Conservation (phyloP, 2,329 filamentous ascomycete genomes). For the Chaetomium olivaceum region DNA sequence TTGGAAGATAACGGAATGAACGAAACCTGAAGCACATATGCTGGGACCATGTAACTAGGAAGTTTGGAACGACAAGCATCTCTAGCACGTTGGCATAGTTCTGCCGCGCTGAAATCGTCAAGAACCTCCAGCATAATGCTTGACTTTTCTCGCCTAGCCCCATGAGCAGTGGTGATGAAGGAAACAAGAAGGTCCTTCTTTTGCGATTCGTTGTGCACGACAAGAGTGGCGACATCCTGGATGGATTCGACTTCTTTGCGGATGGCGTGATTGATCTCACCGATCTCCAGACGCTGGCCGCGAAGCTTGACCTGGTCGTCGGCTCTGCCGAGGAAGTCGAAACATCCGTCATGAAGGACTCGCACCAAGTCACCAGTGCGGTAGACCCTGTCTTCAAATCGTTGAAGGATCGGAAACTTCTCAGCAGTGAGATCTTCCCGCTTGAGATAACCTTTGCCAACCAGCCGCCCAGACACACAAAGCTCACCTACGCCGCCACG, state of each 20-base stretch:
- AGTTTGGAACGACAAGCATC: slow-evolving; percentile 68
- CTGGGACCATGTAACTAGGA: slow-evolving; percentile 88
- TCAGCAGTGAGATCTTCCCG: slow-evolving; percentile 74
- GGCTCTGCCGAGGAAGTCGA: slow-evolving; percentile 83
- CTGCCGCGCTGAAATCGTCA: slow-evolving; percentile 39
- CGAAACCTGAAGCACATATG: slow-evolving; percentile 72
- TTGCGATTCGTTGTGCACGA: slow-evolving; percentile 68
- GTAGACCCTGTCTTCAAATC: slow-evolving; percentile 67
- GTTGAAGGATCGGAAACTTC: slow-evolving; percentile 67
- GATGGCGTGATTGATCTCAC: slow-evolving; percentile 86
- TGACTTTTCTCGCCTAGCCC: background rate
- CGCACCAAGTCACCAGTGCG: slow-evolving; percentile 87
- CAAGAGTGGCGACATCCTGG: slow-evolving; percentile 73
- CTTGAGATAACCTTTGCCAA: slow-evolving; percentile 87
- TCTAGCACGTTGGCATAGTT: slow-evolving; percentile 50
- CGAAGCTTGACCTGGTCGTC: slow-evolving; percentile 93
- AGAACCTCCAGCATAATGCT: slow-evolving; percentile 32
- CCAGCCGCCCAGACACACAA: slow-evolving; percentile 81
- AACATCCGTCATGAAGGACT: slow-evolving; percentile 74
- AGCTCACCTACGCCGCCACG: slow-evolving; percentile 82
- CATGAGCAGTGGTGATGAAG: slow-evolving; percentile 56
- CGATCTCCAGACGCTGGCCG: slow-evolving; percentile 84
- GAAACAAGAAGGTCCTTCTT: slow-evolving; percentile 82
- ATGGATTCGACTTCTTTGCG: slow-evolving; percentile 58
- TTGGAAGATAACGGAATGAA: slow-evolving; percentile 80